Conservation (phyloP, 164 flowering plant species). For the Chimonanthus salicifolius region DNA sequence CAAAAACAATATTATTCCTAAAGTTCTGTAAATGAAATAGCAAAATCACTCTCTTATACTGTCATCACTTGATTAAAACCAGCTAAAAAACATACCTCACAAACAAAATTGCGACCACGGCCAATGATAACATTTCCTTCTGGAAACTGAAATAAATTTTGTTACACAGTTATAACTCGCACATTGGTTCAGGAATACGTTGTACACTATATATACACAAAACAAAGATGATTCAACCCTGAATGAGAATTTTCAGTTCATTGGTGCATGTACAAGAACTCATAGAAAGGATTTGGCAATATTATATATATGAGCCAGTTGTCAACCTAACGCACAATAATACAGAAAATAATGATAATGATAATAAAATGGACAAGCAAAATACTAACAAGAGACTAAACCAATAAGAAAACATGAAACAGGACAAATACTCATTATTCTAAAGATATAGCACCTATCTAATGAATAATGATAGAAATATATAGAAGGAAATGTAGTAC, state of each 20-base stretch:
- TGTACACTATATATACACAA: background rate
- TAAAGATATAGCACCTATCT: too few species aligned
- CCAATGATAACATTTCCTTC: conserved; percentile 32
- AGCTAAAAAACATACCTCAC: conserved; percentile 29
- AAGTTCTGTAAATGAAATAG: background rate
- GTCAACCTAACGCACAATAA: background rate
- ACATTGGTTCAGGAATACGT: background rate
- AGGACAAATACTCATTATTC: too few species aligned
- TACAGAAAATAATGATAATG: too few species aligned
- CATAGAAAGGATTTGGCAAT: background rate
- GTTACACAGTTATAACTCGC: background rate
- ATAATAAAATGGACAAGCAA: too few species aligned
- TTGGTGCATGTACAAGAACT: background rate
- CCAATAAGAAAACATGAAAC: too few species aligned
- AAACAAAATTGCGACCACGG: conserved; percentile 31
- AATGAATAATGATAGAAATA: too few species aligned
- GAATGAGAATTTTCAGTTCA: background rate
- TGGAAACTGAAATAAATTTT: conserved; percentile 24
- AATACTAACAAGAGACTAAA: too few species aligned
- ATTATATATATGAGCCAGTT: background rate
- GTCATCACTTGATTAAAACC: background rate
- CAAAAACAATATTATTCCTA: background rate
- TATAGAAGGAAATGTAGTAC: too few species aligned
- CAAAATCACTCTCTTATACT: background rate
- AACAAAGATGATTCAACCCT: background rate